Conservation (phyloP, 106 monocot genomes). For the Platanthera guangdongensis region DNA sequence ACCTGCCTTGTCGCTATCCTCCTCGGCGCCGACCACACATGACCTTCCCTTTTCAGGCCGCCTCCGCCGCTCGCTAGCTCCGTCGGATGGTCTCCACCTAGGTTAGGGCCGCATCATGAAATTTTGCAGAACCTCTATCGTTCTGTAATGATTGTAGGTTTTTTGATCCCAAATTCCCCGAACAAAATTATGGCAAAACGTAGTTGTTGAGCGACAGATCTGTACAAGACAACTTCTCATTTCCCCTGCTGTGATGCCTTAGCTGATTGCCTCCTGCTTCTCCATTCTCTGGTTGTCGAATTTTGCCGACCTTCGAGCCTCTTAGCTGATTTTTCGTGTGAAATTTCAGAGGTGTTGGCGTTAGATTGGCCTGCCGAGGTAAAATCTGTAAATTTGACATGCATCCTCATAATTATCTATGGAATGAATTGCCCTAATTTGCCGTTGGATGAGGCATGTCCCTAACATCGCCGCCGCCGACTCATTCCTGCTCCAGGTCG, state of each 20-base stretch:
- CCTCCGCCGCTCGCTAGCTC: too few species aligned
- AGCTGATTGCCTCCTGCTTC: background rate
- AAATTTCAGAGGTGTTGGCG: background rate
- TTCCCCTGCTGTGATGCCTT: background rate
- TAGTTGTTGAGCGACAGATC: background rate
- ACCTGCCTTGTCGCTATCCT: too few species aligned
- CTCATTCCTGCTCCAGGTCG: too few species aligned
- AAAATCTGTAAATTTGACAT: background rate
- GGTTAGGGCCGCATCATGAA: too few species aligned
- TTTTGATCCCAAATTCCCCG: background rate
- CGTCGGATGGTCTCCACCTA: too few species aligned
- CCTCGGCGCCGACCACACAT: too few species aligned
- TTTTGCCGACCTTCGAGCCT: background rate
- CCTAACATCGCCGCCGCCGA: too few species aligned
- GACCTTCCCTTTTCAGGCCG: too few species aligned
- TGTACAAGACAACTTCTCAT: background rate
- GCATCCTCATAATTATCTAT: background rate
- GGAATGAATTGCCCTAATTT: background rate
- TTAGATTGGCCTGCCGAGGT: background rate
- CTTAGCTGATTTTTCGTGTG: background rate
- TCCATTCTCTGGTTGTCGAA: background rate
- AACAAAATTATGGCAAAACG: too few species aligned
- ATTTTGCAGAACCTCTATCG: background rate
- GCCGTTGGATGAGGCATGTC: too few species aligned
- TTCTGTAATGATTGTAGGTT: background rate